Percentiles rank a stretch among this genome's conserved stretches.
Evolutionary conservation across 2,329 filamentous ascomycete genomes (phyloP).

Genomic region (Diplodia mutila): DNA sequence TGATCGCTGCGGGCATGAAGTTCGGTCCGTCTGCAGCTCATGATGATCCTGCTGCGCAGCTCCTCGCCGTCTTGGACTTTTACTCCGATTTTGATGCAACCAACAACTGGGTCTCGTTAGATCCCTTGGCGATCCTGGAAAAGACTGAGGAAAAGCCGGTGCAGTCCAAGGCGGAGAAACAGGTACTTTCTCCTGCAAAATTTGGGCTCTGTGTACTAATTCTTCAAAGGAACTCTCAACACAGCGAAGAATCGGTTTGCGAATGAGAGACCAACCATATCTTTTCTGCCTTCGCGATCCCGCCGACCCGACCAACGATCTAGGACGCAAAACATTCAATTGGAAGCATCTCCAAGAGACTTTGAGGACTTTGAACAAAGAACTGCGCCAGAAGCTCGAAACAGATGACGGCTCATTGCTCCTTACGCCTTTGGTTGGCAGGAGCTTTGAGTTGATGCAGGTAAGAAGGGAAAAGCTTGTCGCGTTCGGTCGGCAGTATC

Average conservation of each 20-base stretch:
- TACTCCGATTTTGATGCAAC: slow-evolving; percentile 54
- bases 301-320: slow-evolving; percentile 60
- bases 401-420: not conserved
- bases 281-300: slow-evolving; percentile 64
- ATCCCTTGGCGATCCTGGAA: slow-evolving; percentile 51
- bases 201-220: not conserved
- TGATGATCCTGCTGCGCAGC: slow-evolving; percentile 45
- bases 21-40: slow-evolving; percentile 42
- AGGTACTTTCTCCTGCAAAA: not conserved
- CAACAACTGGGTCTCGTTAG: slow-evolving; percentile 53
- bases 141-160: slow-evolving; percentile 32
- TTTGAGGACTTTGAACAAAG: not conserved
- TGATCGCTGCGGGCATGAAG: slow-evolving; percentile 59
- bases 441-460: slow-evolving; percentile 4
- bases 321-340: slow-evolving; percentile 54
- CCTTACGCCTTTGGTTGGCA: slow-evolving; percentile 6
- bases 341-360: slow-evolving; percentile 56
- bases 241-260: not conserved
- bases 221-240: not conserved
- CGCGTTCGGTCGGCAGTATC: not conserved
- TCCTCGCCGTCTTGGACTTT: slow-evolving; percentile 56
- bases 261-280: slow-evolving; percentile 36
- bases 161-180: not conserved
- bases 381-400: slow-evolving; percentile 2
- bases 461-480: slow-evolving; percentile 7